A percentile compares a stretch with the other conserved stretches of the same genome.
Conservation (phyloP, 1,139 yeast species). For the Scheffersomyces segobiensis region DNA sequence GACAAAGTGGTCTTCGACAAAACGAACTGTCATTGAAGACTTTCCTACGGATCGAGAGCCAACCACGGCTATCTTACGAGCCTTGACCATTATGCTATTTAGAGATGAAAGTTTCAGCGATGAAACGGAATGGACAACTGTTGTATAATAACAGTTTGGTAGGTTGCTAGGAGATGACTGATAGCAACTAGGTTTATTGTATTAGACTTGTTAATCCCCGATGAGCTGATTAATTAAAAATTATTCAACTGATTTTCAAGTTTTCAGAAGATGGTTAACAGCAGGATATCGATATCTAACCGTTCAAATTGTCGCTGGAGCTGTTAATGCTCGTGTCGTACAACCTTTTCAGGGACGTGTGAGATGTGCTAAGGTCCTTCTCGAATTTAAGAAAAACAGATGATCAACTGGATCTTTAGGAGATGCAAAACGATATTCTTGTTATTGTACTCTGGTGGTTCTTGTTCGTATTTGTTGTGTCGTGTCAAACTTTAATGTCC, state of each 20-base stretch:
- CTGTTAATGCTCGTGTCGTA: too few species aligned
- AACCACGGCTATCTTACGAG: slow-evolving; percentile 82
- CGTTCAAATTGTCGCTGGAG: neutral
- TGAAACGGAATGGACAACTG: neutral
- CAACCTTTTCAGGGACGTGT: neutral
- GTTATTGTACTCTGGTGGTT: neutral
- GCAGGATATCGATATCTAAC: neutral
- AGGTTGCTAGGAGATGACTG: neutral
- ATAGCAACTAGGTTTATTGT: neutral
- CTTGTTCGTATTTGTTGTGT: neutral
- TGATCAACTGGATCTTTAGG: neutral
- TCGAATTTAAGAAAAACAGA: neutral
- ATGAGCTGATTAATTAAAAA: neutral
- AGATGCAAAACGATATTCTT: neutral
- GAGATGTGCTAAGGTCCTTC: neutral
- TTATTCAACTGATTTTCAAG: neutral
- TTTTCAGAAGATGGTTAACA: neutral
- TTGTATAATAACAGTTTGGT: neutral
- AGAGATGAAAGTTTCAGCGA: neutral
- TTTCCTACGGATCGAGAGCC: slow-evolving; percentile 92
- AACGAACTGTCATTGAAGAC: slow-evolving; percentile 82
- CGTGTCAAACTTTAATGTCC: neutral
- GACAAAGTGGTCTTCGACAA: slow-evolving; percentile 84
- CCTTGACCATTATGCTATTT: slow-evolving; percentile 36
- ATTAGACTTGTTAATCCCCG: neutral